These are phyloP conservation scores for Dothistroma septosporum DNA, from an alignment of 2,329 filamentous ascomycete genomes.

Conservation along the genomic window DNA sequence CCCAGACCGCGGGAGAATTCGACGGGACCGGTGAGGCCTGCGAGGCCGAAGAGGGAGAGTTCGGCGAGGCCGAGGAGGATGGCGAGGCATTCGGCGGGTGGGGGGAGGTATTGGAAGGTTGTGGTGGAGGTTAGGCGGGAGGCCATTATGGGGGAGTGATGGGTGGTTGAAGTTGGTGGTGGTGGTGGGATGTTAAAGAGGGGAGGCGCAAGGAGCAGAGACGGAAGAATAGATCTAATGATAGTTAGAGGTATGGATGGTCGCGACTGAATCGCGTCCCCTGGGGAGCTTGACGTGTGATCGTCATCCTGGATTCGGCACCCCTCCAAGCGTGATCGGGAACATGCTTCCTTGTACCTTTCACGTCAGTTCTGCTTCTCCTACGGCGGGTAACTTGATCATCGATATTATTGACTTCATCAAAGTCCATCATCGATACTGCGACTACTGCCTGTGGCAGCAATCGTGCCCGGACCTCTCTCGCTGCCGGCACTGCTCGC, in stretches of 20 bases:
- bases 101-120: constrained; percentile 28
- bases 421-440: no score
- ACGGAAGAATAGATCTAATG: no score
- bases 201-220: no score
- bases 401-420: no score
- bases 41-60: constrained; percentile 34
- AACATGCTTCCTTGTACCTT: neutral
- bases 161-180: neutral
- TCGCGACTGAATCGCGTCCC: neutral
- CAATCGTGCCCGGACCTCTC: no score
- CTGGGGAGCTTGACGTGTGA: neutral
- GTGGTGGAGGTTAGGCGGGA: constrained; percentile 13
- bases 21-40: constrained; percentile 32
- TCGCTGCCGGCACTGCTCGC: neutral
- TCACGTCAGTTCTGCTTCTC: neutral
- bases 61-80: constrained; percentile 34
- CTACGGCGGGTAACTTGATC: neutral
- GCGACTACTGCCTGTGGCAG: no score
- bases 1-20: constrained; percentile 35
- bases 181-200: neutral
- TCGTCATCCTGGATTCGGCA: neutral
- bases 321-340: neutral
- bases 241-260: no score
- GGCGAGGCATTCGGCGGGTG: constrained; percentile 35
- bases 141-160: constrained; percentile 13